Base-by-base conservation (phyloP, 75 land plant species). In the Adiantum capillusveneris region DNA sequence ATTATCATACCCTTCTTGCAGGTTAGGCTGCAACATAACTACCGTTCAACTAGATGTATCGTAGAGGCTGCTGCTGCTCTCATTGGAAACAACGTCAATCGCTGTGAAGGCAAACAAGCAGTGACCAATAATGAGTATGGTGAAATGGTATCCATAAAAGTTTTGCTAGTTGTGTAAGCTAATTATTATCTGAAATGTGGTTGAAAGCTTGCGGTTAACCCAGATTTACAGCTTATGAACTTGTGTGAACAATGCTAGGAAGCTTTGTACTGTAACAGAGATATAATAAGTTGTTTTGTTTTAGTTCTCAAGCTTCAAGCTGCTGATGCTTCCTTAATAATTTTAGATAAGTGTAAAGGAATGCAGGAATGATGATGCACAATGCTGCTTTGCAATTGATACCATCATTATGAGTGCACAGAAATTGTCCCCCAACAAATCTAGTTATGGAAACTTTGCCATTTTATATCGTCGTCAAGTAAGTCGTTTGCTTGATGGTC, bases 401-500 rank as follows among this genome's bases (percentile, higher is more conserved):
- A 76, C 81, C 45, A 94, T 94, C 45, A 36, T 94, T 50, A 78
- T 79, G 77, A 59, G 49, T 29, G 65, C 80, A 19, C 65, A 79
- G 45, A 74, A 60, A 48, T 31, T 61, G 53, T 62, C 83, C 42
- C 66, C 13, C 41, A 46, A 41, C 44, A 79, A 75, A 45, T 60
- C 64, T 48, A 50, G 70, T 18, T 81, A 63, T 77, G 83, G 81
- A 17, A 79, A 66, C 50, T 75, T 86, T 57, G 96, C 98, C 42
- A 63, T 94, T 30, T 78, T 94, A 24, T 94, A 94, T 60, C 75
- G 98, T 50, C 83, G 96, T 52, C 98, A 94, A 87, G 98, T 86
- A 59, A 31, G 41, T 55, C 60, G 12, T 28, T 20, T 39, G 12
- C 7, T 20, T 20, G 31, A n/a, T 67, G 18, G 11, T 6, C 11